Percentiles rank a stretch among this genome's conserved stretches.
phyloP scores from a whole-genome alignment of 23 red algal genomes.

The Gracilaria gracilis region DNA sequence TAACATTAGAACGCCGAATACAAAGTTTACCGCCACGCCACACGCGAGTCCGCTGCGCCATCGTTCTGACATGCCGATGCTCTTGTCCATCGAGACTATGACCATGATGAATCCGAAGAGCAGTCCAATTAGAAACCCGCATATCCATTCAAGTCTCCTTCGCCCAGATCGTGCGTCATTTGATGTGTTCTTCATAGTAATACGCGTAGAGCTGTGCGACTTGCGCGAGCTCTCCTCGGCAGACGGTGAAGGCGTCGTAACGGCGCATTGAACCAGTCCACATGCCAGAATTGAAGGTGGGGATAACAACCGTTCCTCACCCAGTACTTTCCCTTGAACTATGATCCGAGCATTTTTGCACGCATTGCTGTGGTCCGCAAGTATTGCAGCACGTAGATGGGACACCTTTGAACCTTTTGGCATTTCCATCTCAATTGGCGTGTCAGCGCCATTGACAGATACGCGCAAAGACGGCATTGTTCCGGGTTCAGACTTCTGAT shows the following conservation, averaged over 20 bases:
- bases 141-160: conserved; percentile 24
- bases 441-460: conserved; percentile 16
- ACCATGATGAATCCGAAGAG: conserved; percentile 67
- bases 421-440: conserved; percentile 6
- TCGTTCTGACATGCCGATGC: conserved; percentile 34
- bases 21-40: conserved; percentile 56
- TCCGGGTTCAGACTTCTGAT: not conserved
- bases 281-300: conserved; percentile 31
- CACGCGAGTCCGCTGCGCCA: conserved; percentile 51
- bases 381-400: conserved; percentile 1
- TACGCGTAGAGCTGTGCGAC: not conserved
- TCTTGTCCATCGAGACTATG: conserved; percentile 55
- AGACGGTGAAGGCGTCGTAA: conserved; percentile 28
- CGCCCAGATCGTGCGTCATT: not conserved
- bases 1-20: conserved; percentile 44
- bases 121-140: conserved; percentile 47
- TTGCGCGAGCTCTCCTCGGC: not conserved
- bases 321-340: conserved; percentile 9
- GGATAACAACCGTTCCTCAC: conserved; percentile 6
- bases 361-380: not conserved
- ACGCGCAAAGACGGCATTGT: conserved; percentile 25
- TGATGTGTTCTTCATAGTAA: not conserved
- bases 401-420: conserved; percentile 14
- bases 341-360: conserved; percentile 5
- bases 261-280: conserved; percentile 28